These are phyloP conservation scores for Penicillium corylophilum DNA, from an alignment of 2,329 filamentous ascomycete species.

Conservation along the genomic window DNA sequence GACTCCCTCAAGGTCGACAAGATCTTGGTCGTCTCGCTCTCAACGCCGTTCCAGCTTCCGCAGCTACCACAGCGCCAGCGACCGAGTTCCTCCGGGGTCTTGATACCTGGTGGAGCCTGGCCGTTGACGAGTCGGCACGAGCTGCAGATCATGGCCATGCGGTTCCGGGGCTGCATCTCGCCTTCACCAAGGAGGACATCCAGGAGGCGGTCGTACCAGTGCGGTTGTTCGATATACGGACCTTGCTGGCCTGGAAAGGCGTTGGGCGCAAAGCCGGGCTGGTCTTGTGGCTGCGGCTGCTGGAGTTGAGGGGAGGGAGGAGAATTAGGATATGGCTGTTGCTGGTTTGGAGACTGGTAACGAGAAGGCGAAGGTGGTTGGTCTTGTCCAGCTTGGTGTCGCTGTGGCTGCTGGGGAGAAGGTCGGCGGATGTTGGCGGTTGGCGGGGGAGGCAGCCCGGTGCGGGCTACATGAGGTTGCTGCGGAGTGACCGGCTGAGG, in stretches of 20 bases:
- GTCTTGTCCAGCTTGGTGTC: conserved; percentile 9
- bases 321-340: conserved; percentile 11
- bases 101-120: conserved; percentile 85
- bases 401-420: conserved; percentile 13
- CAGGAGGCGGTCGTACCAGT: conserved; percentile 94
- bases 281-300: conserved; percentile 31
- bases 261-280: conserved; percentile 50
- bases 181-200: conserved; percentile 93
- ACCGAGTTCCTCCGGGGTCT: conserved; percentile 73
- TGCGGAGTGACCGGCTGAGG: conserved; percentile 23
- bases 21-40: conserved; percentile 72
- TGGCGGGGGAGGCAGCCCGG: conserved; percentile 59
- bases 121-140: conserved; percentile 88
- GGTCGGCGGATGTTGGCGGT: conserved; percentile 61
- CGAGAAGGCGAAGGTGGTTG: conserved; percentile 32
- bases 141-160: conserved; percentile 80
- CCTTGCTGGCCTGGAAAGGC: conserved; percentile 39
- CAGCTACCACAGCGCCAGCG: conserved; percentile 89
- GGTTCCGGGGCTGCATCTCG: conserved; percentile 87
- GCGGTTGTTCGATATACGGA: conserved; percentile 48
- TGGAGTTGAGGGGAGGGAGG: conserved; percentile 10
- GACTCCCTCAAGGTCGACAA: conserved; percentile 59
- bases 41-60: conserved; percentile 74
- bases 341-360: conserved; percentile 16
- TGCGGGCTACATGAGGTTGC: conserved; percentile 44